Evolutionary conservation across 2,329 filamentous ascomycete species (phyloP).

Genomic region (Clonostachys chloroleuca): DNA sequence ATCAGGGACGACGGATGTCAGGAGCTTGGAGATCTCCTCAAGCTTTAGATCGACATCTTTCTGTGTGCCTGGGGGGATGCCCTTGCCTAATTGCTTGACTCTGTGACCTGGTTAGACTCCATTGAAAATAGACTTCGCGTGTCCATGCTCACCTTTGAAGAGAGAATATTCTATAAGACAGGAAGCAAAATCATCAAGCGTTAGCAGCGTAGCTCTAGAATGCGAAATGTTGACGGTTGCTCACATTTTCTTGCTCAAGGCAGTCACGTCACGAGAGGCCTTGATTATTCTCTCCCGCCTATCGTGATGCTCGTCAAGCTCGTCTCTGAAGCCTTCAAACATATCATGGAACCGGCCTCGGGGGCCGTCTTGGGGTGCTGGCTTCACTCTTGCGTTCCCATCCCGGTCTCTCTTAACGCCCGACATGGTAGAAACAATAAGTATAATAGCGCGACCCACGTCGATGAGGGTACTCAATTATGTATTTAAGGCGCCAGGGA

Average conservation of each 20-base stretch:
- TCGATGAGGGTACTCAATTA: too few species aligned
- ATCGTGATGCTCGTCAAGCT: constrained; percentile 93
- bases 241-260: constrained; percentile 95
- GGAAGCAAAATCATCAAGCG: constrained; percentile 1
- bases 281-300: constrained; percentile 87
- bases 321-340: constrained; percentile 81
- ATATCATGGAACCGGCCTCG: constrained; percentile 58
- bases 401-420: constrained; percentile 50
- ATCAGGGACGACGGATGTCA: constrained; percentile 65
- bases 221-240: constrained; percentile 8
- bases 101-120: constrained; percentile 32
- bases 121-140: neutral
- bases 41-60: constrained; percentile 68
- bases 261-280: constrained; percentile 86
- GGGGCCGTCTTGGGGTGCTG: constrained; percentile 30
- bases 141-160: constrained; percentile 6
- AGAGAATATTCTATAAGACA: constrained; percentile 7
- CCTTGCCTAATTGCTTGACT: constrained; percentile 56
- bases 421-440: constrained; percentile 15
- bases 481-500: too few species aligned
- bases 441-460: too few species aligned
- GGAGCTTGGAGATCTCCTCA: constrained; percentile 65
- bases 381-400: constrained; percentile 31
- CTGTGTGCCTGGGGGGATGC: constrained; percentile 63
- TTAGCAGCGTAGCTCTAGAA: neutral